These are phyloP conservation scores for Penium margaritaceum DNA, from an alignment of 139 green algal species.

Conservation along the genomic window DNA sequence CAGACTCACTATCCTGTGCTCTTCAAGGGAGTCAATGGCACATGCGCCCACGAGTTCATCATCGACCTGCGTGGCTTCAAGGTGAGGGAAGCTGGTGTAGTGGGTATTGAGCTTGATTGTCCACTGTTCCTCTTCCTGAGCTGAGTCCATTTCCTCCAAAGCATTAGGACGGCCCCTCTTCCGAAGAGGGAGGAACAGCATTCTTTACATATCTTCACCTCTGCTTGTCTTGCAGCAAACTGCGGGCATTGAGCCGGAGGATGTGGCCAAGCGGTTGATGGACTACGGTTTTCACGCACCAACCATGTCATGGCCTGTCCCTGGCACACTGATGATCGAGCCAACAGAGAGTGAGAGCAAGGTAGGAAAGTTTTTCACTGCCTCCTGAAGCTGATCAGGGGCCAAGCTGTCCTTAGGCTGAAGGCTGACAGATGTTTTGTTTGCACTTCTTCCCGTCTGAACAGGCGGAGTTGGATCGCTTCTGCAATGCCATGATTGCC, in stretches of 20 bases:
- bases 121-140: neutral
- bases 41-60: constrained; percentile 98
- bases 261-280: constrained; percentile 96
- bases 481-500: constrained; percentile 86
- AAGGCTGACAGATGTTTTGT: too few species aligned
- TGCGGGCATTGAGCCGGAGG: constrained; percentile 69
- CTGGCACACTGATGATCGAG: constrained; percentile 97
- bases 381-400: too few species aligned
- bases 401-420: too few species aligned
- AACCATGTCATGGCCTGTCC: constrained; percentile 96
- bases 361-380: too few species aligned
- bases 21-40: constrained; percentile 66
- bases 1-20: constrained; percentile 48
- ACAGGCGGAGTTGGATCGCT: constrained; percentile 76
- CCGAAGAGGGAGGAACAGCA: constrained; percentile 48
- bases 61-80: constrained; percentile 79
- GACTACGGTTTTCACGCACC: constrained; percentile 97
- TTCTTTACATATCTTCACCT: constrained; percentile 46
- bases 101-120: neutral
- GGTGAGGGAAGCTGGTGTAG: too few species aligned
- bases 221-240: constrained; percentile 66
- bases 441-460: too few species aligned
- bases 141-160: neutral
- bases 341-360: constrained; percentile 87
- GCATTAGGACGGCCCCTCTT: too few species aligned